Conservation (phyloP, 352 stramenopile genomes). For the Lagenidium giganteum region DNA sequence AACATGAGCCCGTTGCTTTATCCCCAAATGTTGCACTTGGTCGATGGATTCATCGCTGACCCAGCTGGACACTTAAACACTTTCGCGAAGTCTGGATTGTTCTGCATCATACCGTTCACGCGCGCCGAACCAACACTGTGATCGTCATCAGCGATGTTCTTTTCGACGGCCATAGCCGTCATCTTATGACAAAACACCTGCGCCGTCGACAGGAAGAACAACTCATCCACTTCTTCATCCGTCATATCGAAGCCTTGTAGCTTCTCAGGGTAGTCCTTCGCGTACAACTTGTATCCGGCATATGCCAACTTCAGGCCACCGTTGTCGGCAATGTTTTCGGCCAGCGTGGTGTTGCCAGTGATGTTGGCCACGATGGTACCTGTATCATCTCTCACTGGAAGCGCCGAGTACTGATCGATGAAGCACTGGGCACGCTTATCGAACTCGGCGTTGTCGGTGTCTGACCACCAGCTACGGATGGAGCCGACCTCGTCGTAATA, state of each 20-base stretch:
- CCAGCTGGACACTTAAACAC: constrained; percentile 9
- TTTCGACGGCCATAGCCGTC: constrained; percentile 28
- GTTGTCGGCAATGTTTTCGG: constrained; percentile 78
- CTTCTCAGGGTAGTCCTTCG: too few species aligned
- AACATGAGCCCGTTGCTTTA: too few species aligned
- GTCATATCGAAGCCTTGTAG: too few species aligned
- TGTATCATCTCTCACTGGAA: constrained; percentile 25
- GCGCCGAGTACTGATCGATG: constrained; percentile 43
- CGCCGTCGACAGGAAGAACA: constrained; percentile 67
- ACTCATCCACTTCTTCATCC: constrained; percentile 26
- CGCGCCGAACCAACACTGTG: constrained; percentile 39
- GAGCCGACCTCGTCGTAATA: constrained; percentile 86
- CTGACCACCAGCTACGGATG: constrained; percentile 89
- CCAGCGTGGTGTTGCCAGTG: constrained; percentile 55
- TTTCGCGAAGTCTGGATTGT: constrained; percentile 15
- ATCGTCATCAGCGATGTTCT: constrained; percentile 33
- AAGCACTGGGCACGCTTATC: constrained; percentile 50
- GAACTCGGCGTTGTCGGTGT: constrained; percentile 67
- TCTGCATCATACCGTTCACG: constrained; percentile 20
- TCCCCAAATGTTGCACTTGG: constrained; percentile 22
- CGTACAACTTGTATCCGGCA: constrained; percentile 35
- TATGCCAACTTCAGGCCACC: constrained; percentile 50
- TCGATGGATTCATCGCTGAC: constrained; percentile 16
- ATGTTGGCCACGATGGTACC: constrained; percentile 32
- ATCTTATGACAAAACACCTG: constrained; percentile 64